Conservation (phyloP, 1,284 basidiomycete genomes). For the Apiotrichum domesticum region DNA sequence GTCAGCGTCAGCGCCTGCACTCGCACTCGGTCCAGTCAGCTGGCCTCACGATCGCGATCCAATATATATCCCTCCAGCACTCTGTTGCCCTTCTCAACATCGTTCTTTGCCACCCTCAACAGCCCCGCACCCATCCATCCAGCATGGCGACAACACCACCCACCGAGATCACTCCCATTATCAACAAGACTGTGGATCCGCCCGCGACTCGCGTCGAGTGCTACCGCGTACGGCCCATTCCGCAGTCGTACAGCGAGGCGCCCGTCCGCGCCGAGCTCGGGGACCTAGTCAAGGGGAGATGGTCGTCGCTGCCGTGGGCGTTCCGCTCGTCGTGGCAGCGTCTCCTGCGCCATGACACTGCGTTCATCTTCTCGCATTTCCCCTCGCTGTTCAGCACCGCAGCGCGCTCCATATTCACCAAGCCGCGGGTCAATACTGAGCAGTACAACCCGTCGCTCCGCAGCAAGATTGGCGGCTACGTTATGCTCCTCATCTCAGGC, state of each 20-base stretch:
- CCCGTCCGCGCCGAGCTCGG: too few species aligned
- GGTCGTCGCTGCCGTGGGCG: neutral
- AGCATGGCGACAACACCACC: too few species aligned
- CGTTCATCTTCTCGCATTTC: neutral
- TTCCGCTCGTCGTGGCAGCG: neutral
- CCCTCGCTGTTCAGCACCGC: neutral
- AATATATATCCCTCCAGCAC: too few species aligned
- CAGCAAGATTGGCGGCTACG: neutral
- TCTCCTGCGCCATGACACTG: neutral
- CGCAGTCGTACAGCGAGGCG: neutral
- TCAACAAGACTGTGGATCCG: neutral
- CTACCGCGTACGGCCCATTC: neutral
- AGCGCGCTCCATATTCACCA: neutral
- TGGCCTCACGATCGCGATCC: too few species aligned
- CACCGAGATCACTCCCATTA: too few species aligned
- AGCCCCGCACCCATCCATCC: too few species aligned
- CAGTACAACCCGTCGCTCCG: neutral
- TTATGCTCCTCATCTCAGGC: neutral
- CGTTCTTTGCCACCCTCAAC: too few species aligned
- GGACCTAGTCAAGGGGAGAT: neutral
- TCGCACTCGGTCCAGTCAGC: too few species aligned
- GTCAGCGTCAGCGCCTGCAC: too few species aligned
- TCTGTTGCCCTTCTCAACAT: too few species aligned
- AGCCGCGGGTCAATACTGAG: neutral
- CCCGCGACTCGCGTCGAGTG: neutral